Conservation (phyloP, 208 protist species). For the Crithidia thermophila region DNA sequence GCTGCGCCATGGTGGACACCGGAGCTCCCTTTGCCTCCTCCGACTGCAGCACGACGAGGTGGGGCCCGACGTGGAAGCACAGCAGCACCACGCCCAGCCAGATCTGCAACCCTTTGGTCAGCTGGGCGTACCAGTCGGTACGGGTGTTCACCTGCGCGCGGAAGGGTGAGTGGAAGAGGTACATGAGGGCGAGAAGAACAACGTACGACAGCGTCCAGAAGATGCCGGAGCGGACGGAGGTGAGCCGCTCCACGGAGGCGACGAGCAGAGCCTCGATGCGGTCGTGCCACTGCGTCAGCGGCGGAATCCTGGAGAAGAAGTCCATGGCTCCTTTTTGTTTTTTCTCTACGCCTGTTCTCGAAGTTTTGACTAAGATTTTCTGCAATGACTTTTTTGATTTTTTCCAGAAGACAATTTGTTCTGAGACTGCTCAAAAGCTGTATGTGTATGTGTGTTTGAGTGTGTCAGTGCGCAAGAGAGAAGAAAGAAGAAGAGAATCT, state of each 20-base stretch:
- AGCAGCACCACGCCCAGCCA: conserved; percentile 57
- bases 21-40: not conserved
- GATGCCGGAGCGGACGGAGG: conserved; percentile 20
- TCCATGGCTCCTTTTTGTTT: conserved; percentile 2
- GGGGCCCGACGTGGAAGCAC: conserved; percentile 64
- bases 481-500: too few species aligned
- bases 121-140: conserved; percentile 66
- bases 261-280: conserved; percentile 15
- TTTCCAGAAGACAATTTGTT: not conserved
- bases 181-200: conserved; percentile 53
- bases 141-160: conserved; percentile 45
- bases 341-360: too few species aligned
- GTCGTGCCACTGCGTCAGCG: conserved; percentile 11
- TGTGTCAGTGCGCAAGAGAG: not conserved
- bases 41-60: conserved; percentile 30
- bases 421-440: not conserved
- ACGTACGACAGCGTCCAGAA: conserved; percentile 62
- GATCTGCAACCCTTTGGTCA: conserved; percentile 76
- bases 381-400: conserved; percentile 5
- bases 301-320: not conserved
- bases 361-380: too few species aligned
- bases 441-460: not conserved
- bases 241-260: conserved; percentile 11
- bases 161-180: conserved; percentile 85
- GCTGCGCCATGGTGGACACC: not conserved